Evolutionary conservation across 2,329 filamentous ascomycete genomes (phyloP).

Genomic region (Cladosporium sphaerospermum): DNA sequence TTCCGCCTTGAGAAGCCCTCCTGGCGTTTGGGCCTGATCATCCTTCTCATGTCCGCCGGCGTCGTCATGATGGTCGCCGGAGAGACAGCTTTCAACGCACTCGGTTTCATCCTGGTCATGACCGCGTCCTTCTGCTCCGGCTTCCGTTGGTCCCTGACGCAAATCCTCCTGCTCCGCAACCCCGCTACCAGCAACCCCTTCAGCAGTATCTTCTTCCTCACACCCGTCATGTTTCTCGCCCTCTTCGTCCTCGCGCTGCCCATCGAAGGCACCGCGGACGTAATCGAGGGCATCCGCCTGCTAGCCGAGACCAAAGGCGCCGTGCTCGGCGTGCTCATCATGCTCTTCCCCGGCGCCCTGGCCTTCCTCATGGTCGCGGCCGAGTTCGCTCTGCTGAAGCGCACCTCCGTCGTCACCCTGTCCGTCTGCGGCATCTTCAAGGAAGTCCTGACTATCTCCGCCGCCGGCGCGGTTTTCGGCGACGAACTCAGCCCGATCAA

Average conservation of each 20-base stretch:
- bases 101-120: conserved; percentile 89
- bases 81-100: conserved; percentile 79
- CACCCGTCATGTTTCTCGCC: conserved; percentile 88
- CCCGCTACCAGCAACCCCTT: conserved; percentile 95
- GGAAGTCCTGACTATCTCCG: conserved; percentile 91
- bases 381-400: conserved; percentile 90
- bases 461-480: conserved; percentile 80
- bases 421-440: conserved; percentile 98
- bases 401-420: conserved; percentile 90
- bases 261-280: conserved; percentile 69
- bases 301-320: conserved; percentile 64
- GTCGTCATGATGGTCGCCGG: conserved; percentile 98
- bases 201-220: conserved; percentile 94
- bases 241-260: conserved; percentile 75
- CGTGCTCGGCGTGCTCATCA: conserved; percentile 60
- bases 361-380: conserved; percentile 96
- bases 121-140: conserved; percentile 90
- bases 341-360: conserved; percentile 83
- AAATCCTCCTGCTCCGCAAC: conserved; percentile 89
- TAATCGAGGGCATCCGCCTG: conserved; percentile 58
- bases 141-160: conserved; percentile 97
- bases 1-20: conserved; percentile 88
- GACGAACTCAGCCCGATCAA: conserved; percentile 85
- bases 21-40: conserved; percentile 77
- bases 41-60: conserved; percentile 83